Evolutionary conservation across 805 yeast genomes (phyloP).

Genomic region (Kodamaea nitidulidarum): DNA sequence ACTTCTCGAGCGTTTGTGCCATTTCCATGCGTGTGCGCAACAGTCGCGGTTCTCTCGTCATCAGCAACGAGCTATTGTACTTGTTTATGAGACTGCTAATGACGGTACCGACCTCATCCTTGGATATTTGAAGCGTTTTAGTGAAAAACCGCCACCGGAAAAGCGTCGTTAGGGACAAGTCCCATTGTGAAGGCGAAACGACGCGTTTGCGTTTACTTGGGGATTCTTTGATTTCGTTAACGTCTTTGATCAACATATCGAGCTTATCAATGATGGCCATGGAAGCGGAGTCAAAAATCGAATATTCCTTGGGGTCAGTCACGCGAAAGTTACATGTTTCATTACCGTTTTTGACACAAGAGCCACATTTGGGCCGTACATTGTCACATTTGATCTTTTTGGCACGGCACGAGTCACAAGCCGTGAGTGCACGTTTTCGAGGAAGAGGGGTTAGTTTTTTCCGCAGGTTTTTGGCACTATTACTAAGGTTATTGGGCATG

Average conservation of each 20-base stretch:
- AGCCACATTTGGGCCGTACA: constrained; percentile 31
- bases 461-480: neutral
- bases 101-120: constrained; percentile 10
- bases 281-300: constrained; percentile 26
- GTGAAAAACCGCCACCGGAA: constrained; percentile 27
- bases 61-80: constrained; percentile 10
- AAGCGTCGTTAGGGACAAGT: constrained; percentile 29
- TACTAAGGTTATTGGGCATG: too few species aligned
- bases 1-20: constrained; percentile 16
- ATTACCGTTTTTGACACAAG: constrained; percentile 28
- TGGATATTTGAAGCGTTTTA: constrained; percentile 11
- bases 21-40: constrained; percentile 14
- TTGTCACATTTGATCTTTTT: constrained; percentile 38
- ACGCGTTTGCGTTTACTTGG: neutral
- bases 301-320: constrained; percentile 22
- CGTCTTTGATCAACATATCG: constrained; percentile 25
- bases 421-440: constrained; percentile 33
- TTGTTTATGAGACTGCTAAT: constrained; percentile 12
- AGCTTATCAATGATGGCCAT: constrained; percentile 24
- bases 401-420: constrained; percentile 35
- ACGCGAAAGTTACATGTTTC: constrained; percentile 26
- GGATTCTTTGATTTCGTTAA: constrained; percentile 11
- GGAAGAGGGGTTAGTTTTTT: neutral
- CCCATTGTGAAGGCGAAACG: constrained; percentile 19
- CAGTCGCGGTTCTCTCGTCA: constrained; percentile 3